phyloP scores from a whole-genome alignment of 2,329 filamentous ascomycete genomes.

The Fusarium subglutinans region DNA sequence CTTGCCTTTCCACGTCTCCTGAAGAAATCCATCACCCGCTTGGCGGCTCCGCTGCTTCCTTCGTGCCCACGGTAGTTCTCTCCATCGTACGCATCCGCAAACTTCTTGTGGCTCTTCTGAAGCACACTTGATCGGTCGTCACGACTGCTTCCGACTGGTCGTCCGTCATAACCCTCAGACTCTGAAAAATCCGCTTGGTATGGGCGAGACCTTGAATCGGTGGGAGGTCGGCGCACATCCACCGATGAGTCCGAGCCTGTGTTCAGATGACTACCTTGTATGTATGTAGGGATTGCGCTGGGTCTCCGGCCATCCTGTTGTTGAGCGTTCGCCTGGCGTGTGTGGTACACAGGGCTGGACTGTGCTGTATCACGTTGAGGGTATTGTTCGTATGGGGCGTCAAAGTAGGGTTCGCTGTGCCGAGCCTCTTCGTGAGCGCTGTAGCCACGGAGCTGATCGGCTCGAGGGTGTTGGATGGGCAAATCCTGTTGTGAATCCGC shows the following conservation, averaged over 20 bases:
- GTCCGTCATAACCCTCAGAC: constrained; percentile 55
- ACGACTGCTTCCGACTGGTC: constrained; percentile 50
- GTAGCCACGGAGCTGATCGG: constrained; percentile 45
- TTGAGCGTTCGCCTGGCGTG: constrained; percentile 53
- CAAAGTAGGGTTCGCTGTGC: constrained; percentile 51
- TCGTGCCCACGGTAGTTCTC: constrained; percentile 72
- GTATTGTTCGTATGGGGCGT: constrained; percentile 50
- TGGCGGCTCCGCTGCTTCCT: constrained; percentile 86
- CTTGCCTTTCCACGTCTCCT: constrained; percentile 83
- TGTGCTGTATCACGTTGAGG: constrained; percentile 48
- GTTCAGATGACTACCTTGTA: constrained; percentile 58
- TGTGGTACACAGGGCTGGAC: constrained; percentile 52
- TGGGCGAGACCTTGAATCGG: constrained; percentile 51
- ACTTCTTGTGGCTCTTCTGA: constrained; percentile 88
- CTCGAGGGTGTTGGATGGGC: constrained; percentile 58
- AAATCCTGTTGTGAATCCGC: constrained; percentile 62
- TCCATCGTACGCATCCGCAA: constrained; percentile 89
- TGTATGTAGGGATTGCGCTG: constrained; percentile 57
- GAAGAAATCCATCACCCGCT: constrained; percentile 99
- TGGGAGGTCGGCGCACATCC: constrained; percentile 57
- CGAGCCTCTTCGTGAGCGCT: constrained; percentile 49
- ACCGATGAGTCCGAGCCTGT: constrained; percentile 65
- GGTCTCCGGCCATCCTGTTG: constrained; percentile 52
- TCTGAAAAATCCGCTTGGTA: constrained; percentile 56
- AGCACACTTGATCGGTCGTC: constrained; percentile 67